Evolutionary conservation across 1,284 basidiomycete genomes (phyloP), one percentile per base, ranked within the genome.

Genomic region (Agaricales sp.): DNA sequence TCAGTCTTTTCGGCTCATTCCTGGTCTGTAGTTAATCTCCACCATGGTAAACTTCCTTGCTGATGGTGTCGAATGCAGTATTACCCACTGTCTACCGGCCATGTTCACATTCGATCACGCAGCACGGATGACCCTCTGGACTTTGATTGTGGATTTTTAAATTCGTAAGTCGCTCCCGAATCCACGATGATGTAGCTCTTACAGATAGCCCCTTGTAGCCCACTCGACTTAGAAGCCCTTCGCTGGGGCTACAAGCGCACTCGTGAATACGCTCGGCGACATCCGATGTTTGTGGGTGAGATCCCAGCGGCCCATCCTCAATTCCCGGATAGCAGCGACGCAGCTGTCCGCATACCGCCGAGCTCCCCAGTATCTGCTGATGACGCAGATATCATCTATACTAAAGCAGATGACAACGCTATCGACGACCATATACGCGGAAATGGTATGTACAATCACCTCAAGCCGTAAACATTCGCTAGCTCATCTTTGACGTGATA

Each of bases 221-320:
- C 57, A 24, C 66, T 63, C 3, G 73, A 75, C 52, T 38, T 74
- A 12, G 58, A 58, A 1, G 58, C 63, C 4, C 54, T 70, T 44
- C 57, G 63, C 11, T 69, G 68, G 61, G 60, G 51, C 0, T 77
- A 73, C 54, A 78, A 77, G 53, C 60, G 59, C 47, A 47, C 57
- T 25, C 58, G 70, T n/a, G 75, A 77, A 54, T 58, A 68, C 25
- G 64, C 59, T 0, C 67, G 77, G 23, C 70, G 77, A 75, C 3
- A 66, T 77, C 64, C 59, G 63, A 0, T 54, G 58, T 18, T 78
- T 67, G 57, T 60, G 67, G 0, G 76, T 74, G 2, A 74, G 76
- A 51, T 54, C 63, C 1, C 35, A 58, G 43, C 51, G 1, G 26
- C 47, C 18, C 69, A 76, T 48, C 76, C 77, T 0, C 18, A 48